Conservation (phyloP, 106 monocot genomes). For the Hemerocallis citrina region DNA sequence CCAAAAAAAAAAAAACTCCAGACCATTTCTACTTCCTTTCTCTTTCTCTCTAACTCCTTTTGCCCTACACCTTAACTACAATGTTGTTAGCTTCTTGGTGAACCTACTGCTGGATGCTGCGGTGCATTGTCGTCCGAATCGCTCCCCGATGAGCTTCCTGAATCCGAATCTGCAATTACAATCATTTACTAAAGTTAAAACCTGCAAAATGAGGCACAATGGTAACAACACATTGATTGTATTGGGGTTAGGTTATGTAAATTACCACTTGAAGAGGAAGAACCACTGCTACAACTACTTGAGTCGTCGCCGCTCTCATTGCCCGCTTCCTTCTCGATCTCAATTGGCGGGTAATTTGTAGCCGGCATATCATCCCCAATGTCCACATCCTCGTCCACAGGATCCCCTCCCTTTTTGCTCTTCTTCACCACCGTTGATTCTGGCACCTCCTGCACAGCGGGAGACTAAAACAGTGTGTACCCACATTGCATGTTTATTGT, state of each 20-base stretch:
- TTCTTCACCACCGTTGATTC: constrained; percentile 13
- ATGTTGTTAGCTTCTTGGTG: constrained; percentile 6
- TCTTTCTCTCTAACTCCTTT: background rate
- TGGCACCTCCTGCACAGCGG: background rate
- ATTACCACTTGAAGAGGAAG: constrained; percentile 56
- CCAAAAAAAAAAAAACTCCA: too few species aligned
- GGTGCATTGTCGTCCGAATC: constrained; percentile 32
- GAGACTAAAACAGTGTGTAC: constrained; percentile 1
- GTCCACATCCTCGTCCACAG: constrained; percentile 72
- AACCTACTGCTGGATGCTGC: constrained; percentile 4
- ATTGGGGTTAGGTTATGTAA: too few species aligned
- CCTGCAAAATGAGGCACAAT: too few species aligned
- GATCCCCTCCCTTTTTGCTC: constrained; percentile 28
- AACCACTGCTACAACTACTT: constrained; percentile 44
- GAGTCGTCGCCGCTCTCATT: constrained; percentile 31
- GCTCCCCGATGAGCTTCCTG: constrained; percentile 46
- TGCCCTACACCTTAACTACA: too few species aligned
- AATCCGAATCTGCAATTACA: constrained; percentile 36
- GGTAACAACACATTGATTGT: too few species aligned
- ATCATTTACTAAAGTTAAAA: background rate
- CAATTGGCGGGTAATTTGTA: constrained; percentile 50
- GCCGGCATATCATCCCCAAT: constrained; percentile 81
- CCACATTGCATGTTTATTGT: too few species aligned
- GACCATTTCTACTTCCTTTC: too few species aligned
- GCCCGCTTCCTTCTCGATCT: constrained; percentile 60